Percentiles rank a stretch among this genome's conserved stretches.
Conservation (phyloP, 306 rosid genomes). For the Echinosophora koreensis region DNA sequence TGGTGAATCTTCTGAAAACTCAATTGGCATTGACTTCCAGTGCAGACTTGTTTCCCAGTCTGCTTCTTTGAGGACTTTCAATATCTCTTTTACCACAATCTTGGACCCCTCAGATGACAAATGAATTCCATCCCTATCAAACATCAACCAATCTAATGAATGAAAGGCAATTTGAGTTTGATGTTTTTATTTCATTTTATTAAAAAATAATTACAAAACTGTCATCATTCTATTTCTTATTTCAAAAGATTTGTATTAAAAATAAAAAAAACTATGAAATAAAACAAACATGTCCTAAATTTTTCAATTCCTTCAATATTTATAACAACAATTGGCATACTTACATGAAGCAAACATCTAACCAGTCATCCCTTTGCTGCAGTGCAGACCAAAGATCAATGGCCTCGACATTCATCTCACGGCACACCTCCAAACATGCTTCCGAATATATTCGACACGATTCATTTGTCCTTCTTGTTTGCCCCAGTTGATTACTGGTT, state of each 20-base stretch:
- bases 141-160: not conserved
- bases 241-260: too few relatives aligned
- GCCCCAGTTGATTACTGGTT: not conserved
- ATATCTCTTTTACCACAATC: slow-evolving; percentile 61
- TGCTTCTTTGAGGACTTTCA: slow-evolving; percentile 62
- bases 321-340: slow-evolving; percentile 24
- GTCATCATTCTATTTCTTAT: too few relatives aligned
- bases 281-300: too few relatives aligned
- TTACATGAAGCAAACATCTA: slow-evolving; percentile 69
- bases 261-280: too few relatives aligned
- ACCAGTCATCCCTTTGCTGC: slow-evolving; percentile 72
- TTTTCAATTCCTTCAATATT: too few relatives aligned
- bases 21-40: slow-evolving; percentile 59
- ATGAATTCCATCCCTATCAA: slow-evolving; percentile 78
- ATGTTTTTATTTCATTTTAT: too few relatives aligned
- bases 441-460: slow-evolving; percentile 69
- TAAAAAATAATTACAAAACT: too few relatives aligned
- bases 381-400: slow-evolving; percentile 75
- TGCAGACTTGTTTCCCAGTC: slow-evolving; percentile 71
- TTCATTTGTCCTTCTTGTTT: slow-evolving; percentile 53
- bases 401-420: slow-evolving; percentile 66
- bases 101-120: slow-evolving; percentile 65
- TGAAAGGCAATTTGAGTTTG: too few relatives aligned
- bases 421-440: slow-evolving; percentile 75
- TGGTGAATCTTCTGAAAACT: slow-evolving; percentile 63